A percentile compares a stretch with the other conserved stretches of the same genome.
Evolutionary conservation across 192 early-diverging fungal species (phyloP).

Genomic region (Jimgerdemannia lactiflua): DNA sequence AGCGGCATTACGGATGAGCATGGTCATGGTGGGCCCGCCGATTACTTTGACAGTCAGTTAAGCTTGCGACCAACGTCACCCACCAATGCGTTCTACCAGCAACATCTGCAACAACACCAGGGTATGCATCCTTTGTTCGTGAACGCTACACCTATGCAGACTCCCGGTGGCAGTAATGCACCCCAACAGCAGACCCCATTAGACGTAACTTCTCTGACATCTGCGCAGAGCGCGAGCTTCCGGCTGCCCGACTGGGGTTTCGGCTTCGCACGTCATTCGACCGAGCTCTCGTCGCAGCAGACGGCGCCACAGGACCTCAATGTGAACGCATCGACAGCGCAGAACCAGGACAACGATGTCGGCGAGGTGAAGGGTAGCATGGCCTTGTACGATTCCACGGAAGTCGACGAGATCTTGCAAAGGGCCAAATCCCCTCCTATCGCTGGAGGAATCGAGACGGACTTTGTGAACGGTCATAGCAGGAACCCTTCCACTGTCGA

Average conservation of each 20-base stretch:
- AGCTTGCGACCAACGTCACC: neutral
- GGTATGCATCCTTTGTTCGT: neutral
- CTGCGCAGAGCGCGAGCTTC: constrained; percentile 9
- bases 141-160: constrained; percentile 2
- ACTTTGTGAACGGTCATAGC: neutral
- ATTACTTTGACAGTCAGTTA: constrained; percentile 15
- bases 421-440: neutral
- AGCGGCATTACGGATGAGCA: constrained; percentile 21
- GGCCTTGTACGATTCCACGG: constrained; percentile 21
- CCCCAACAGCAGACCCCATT: neutral
- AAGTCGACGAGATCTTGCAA: constrained; percentile 18
- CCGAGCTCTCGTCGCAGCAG: neutral
- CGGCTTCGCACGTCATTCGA: constrained; percentile 11
- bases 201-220: neutral
- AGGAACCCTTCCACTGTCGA: neutral
- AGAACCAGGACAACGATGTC: constrained; percentile 3
- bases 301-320: neutral
- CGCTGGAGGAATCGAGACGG: neutral
- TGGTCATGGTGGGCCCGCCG: constrained; percentile 15
- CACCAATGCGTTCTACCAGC: neutral
- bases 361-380: constrained; percentile 21
- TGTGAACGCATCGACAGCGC: constrained; percentile 13
- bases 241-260: constrained; percentile 20
- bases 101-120: neutral
- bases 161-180: constrained; percentile 1